Conservation (phyloP, 164 flowering plant species). For the Dillenia suffruticosa region DNA sequence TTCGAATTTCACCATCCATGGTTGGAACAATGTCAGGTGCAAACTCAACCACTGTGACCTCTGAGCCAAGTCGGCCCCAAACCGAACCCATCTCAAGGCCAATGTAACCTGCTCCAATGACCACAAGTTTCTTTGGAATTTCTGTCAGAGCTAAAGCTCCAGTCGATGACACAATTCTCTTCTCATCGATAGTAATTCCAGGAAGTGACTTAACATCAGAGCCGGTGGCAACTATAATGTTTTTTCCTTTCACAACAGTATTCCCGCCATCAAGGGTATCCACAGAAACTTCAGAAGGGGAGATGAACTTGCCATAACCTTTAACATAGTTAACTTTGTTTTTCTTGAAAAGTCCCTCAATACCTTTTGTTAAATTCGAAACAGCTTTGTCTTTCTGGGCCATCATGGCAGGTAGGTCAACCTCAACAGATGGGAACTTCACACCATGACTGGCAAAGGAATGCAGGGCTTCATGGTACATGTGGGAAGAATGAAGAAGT, state of each 20-base stretch:
- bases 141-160: constrained; percentile 77
- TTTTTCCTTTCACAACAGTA: constrained; percentile 73
- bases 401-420: constrained; percentile 91
- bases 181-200: constrained; percentile 81
- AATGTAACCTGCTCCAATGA: constrained; percentile 89
- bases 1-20: constrained; percentile 82
- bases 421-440: constrained; percentile 67
- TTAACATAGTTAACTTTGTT: constrained; percentile 89
- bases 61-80: constrained; percentile 85
- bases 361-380: constrained; percentile 61
- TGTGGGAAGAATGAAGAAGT: constrained; percentile 91
- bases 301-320: constrained; percentile 79
- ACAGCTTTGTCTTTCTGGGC: constrained; percentile 91
- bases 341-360: constrained; percentile 93
- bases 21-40: constrained; percentile 80
- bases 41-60: constrained; percentile 88
- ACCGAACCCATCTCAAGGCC: constrained; percentile 96
- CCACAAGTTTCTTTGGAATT: constrained; percentile 82
- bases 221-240: constrained; percentile 88
- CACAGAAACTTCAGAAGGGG: constrained; percentile 83
- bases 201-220: constrained; percentile 90
- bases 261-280: constrained; percentile 70
- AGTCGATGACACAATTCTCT: constrained; percentile 88
- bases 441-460: constrained; percentile 81
- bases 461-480: constrained; percentile 91